phyloP scores from a whole-genome alignment of 2,329 filamentous ascomycete genomes.

The Ascochyta rabiei region DNA sequence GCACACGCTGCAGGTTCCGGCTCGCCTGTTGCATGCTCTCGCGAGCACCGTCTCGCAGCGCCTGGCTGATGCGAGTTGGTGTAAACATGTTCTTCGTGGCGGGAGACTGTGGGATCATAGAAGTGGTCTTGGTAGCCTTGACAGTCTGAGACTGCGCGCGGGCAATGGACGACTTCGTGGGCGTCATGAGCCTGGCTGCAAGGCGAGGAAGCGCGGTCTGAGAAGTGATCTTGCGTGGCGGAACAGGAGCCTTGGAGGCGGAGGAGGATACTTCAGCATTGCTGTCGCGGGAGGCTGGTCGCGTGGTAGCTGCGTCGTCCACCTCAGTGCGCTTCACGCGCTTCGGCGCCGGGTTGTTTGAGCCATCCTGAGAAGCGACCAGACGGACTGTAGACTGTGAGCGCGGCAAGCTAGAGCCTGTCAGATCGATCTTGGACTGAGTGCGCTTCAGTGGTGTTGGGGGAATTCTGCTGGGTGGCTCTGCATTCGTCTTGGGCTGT shows the following conservation, averaged over 20 bases:
- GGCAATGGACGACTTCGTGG: constrained; percentile 76
- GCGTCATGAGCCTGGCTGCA: constrained; percentile 66
- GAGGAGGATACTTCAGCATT: constrained; percentile 16
- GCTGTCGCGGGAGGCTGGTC: constrained; percentile 59
- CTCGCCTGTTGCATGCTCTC: constrained; percentile 47
- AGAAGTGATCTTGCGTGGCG: constrained; percentile 38
- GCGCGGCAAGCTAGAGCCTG: constrained; percentile 49
- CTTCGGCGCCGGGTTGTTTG: constrained; percentile 62
- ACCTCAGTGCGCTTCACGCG: constrained; percentile 70
- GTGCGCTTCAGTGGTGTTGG: constrained; percentile 58
- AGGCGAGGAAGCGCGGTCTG: constrained; percentile 56
- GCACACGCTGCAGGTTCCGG: constrained; percentile 61
- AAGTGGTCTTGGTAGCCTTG: constrained; percentile 54
- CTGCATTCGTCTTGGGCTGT: constrained; percentile 66
- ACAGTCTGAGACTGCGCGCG: constrained; percentile 60
- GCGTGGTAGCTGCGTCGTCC: constrained; percentile 72
- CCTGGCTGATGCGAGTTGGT: constrained; percentile 38
- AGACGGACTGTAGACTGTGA: constrained; percentile 44
- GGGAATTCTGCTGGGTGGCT: constrained; percentile 54
- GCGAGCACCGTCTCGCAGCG: constrained; percentile 47
- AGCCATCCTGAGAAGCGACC: constrained; percentile 34
- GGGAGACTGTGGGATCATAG: constrained; percentile 62
- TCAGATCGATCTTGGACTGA: constrained; percentile 66
- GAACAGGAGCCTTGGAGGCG: constrained; percentile 23
- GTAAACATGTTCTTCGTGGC: constrained; percentile 58